Evolutionary conservation across 805 yeast species (phyloP), one percentile per base, ranked within the genome.

Genomic region (Saturnispora halmiae): DNA sequence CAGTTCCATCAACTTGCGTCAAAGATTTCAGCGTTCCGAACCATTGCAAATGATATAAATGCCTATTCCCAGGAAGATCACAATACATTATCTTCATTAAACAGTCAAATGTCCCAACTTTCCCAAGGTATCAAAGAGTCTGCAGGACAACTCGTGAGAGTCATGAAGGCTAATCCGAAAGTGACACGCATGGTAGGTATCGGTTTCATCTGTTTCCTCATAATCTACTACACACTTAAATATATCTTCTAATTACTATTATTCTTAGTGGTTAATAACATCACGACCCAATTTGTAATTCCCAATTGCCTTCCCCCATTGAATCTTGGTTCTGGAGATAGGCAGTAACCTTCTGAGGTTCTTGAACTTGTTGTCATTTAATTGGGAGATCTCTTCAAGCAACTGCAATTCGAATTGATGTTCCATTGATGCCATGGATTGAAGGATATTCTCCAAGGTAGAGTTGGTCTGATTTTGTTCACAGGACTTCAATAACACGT

Each of bases 231-330:
- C 36, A 51, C 80, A 42, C 61, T 64, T 49, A 75, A 72, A 50
- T 59, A 22, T 10, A 22, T 58, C 77, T 26, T 49, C 40, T 28
- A 42, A 37, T 10, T 22, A 22, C 26, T 22, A 22, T 10, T 34
- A 41, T 14, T 8, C 4, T 24, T 16, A n/a, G 26, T 21, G 28
- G 22, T 33, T 15, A 15, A 69, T 79, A 26, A 79, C 87, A 55
- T 82, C 88, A 48, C 77, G 78, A 14, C 97, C 97, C 33, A 90
- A 66, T 54, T 85, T 75, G 63, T 88, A 88, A 56, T 79, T 83
- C 14, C 94, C 94, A 51, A 86, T 84, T 9, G 96, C 85, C 55
- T 76, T 83, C 24, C 95, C 96, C 98, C 98, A 90, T 58, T 85
- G 84, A 53, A 90, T 81, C 58, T 82, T 87, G 14, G 95, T 74